Evolutionary conservation across 345 rosid species (phyloP), one percentile per base, ranked within the genome.

Genomic region (Erodium maritimum): DNA sequence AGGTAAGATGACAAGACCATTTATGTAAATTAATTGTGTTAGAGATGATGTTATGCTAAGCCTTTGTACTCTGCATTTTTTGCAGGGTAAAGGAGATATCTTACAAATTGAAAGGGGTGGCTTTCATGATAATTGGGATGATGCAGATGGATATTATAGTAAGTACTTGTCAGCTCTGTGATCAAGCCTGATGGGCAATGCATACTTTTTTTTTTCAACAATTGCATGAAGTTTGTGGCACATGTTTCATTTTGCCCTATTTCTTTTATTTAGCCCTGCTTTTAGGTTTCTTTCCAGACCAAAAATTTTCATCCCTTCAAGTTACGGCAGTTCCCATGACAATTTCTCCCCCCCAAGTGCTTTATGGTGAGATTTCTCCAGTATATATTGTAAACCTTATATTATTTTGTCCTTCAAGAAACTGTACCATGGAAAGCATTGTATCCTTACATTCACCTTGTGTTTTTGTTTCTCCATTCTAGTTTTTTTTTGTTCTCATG

Each of bases 121-220:
- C 64, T 86, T 94, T 62, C 72, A 90, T 73, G 99, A 94, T 82
- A 94, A 94, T 62, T 94, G 97, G 99, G 99, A 94, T 83, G 99
- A 94, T 68, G 84, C 97, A 17, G 99, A 81, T 61, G 99, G 99
- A 50, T 94, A 94, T 69, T 94, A 94, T 64, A 84, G 99, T 94
- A 81, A 74, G 99, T 76, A 59, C 22, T 33, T 48, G 14, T 2
- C 14, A 42, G 16, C 46, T 37, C 46, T 37, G 10, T 37, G 19
- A 60, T 29, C 59, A 54, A 45, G 21, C 45, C 18, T 14, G 18
- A 21, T 46, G 20, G 45, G 50, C 56, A 42, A 21, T 52, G 11
- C 56, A 23, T 33, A 12, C 24, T 65, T 21, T n/a, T 61, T 50
- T 65, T 21, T n/a, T 61, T 51, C 22, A 23, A 46, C 16, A 23